Evolutionary conservation across 2,329 filamentous ascomycete genomes (phyloP).

Genomic region (Dactylella cylindrospora): DNA sequence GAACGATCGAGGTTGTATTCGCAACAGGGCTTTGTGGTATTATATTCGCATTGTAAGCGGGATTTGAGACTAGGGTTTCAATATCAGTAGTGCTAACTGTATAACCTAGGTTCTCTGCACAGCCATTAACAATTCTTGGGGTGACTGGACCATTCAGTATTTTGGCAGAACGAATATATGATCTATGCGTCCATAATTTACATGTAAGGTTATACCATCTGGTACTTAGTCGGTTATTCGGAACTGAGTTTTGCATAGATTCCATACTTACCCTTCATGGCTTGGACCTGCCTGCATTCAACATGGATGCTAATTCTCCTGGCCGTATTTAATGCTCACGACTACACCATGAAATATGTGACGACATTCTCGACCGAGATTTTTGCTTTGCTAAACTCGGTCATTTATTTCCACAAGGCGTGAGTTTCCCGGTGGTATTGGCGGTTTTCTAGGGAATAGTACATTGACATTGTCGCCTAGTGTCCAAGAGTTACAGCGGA

Average conservation of each 20-base stretch:
- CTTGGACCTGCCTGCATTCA: constrained; percentile 67
- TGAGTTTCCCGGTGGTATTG: constrained; percentile 18
- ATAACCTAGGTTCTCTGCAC: constrained; percentile 58
- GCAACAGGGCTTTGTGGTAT: constrained; percentile 66
- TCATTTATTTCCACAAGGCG: constrained; percentile 70
- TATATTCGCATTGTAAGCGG: constrained; percentile 62
- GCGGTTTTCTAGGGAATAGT: neutral
- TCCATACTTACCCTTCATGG: constrained; percentile 67
- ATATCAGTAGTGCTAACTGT: constrained; percentile 5
- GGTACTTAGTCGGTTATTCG: neutral
- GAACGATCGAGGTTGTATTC: constrained; percentile 67
- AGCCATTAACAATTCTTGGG: constrained; percentile 66
- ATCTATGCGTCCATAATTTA: constrained; percentile 60
- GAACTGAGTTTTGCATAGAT: constrained; percentile 52
- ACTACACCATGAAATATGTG: constrained; percentile 71
- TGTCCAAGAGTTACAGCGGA: constrained; percentile 64
- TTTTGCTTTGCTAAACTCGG: constrained; percentile 66
- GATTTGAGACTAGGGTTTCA: neutral
- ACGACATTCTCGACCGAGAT: constrained; percentile 68
- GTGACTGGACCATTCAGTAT: constrained; percentile 70
- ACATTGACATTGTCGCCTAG: constrained; percentile 18
- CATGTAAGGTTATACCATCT: constrained; percentile 52
- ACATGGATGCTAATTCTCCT: constrained; percentile 67
- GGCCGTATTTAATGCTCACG: constrained; percentile 67
- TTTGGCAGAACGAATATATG: constrained; percentile 66